Evolutionary conservation across 176 grass and related monocot genomes (phyloP).

Genomic region (Carex cristatella): DNA sequence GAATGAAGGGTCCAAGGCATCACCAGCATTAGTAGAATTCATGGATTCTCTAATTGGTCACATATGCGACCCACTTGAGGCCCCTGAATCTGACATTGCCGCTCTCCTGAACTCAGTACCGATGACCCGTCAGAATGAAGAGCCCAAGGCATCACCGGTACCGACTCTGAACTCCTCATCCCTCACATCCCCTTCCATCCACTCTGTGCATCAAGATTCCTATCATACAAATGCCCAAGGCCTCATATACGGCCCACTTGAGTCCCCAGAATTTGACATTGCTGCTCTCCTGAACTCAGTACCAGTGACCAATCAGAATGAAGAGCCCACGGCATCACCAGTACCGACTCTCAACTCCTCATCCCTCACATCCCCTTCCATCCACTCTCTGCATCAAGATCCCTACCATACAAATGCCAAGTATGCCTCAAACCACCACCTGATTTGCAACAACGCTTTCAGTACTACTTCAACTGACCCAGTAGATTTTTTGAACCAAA

Average conservation of each 20-base stretch:
- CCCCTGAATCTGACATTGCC: slow-evolving; percentile 23
- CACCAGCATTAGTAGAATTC: slow-evolving; percentile 21
- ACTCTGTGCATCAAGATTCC: background rate
- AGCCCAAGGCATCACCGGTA: background rate
- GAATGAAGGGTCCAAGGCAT: too few relatives aligned
- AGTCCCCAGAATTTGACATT: slow-evolving; percentile 13
- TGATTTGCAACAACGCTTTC: background rate
- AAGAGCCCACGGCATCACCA: background rate
- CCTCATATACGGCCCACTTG: slow-evolving; percentile 45
- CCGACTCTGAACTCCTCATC: background rate
- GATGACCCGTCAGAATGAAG: background rate
- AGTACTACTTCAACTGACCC: background rate
- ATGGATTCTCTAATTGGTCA: slow-evolving; percentile 53
- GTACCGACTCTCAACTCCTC: background rate
- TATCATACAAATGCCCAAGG: slow-evolving; percentile 1
- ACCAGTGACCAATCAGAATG: background rate
- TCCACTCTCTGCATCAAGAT: slow-evolving; percentile 7
- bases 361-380: background rate
- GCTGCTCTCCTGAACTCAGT: slow-evolving; percentile 27
- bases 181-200: background rate
- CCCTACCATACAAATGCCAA: background rate
- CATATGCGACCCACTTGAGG: slow-evolving; percentile 42
- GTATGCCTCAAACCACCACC: background rate
- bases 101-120: slow-evolving; percentile 20
- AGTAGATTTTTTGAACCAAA: background rate